Evolutionary conservation across 768 basidiomycete genomes (phyloP), one percentile per base, ranked within the genome.

Genomic region (Nidularia pulvinata): DNA sequence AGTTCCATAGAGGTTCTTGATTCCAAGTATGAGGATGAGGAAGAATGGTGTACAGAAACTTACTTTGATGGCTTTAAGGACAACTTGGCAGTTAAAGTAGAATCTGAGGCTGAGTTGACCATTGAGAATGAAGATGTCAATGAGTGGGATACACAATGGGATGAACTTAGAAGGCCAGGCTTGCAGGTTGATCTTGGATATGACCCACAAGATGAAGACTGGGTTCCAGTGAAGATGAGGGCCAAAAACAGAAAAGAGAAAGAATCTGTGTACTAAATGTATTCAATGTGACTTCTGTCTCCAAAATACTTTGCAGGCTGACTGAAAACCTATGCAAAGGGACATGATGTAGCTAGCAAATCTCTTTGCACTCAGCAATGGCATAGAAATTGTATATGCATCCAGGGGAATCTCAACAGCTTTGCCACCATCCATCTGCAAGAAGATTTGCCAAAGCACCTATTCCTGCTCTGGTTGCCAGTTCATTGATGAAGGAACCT

Each of bases 281-380:
- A 13, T 33, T 39, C 16, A 13, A 9, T 10, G 10, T 39, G 9
- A n/a, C 37, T 39, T n/a, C 37, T 39, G n/a, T 10, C n/a, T 10
- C n/a, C 37, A 10, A n/a, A 39, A n/a, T 39, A 9, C n/a, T 39
- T 10, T 39, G 37, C 37, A 39, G 37, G 9, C n/a, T n/a, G 37
- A 39, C 37, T 7, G 50, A 57, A 22, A 55, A 53, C 46, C 10
- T 56, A 56, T 49, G 36, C n/a, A 16, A 56, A 52, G 34, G 55
- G 55, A 13, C 52, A 45, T 7, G 55, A 57, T 43, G 53, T 57
- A 32, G 44, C 44, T 7, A 54, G 53, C 19, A 57, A 57, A 42
- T 53, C 56, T 39, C 30, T 25, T 32, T 39, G 39, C n/a, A 39
- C 37, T 10, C 37, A 39, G n/a, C 10, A 39, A n/a, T n/a, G 37